These are phyloP conservation scores for Aegilops umbellulata DNA, from an alignment of 176 grass and related monocot genomes.

Conservation along the genomic window DNA sequence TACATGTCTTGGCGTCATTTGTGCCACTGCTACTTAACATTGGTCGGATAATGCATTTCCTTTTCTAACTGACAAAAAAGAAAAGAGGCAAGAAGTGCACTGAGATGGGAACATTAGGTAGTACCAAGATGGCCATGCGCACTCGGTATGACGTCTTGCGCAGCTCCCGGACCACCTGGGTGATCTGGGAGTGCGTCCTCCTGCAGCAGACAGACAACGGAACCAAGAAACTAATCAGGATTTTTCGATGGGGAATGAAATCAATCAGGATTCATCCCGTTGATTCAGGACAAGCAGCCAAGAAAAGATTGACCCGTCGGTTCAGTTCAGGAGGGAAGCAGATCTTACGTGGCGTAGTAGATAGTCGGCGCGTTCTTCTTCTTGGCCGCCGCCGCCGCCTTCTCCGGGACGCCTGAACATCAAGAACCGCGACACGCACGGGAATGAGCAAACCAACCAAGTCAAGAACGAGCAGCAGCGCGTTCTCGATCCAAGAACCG, in stretches of 20 bases:
- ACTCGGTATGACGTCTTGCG: slow-evolving; percentile 89
- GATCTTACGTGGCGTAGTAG: slow-evolving; percentile 83
- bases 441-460: slow-evolving; percentile 24
- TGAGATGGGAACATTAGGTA: slow-evolving; percentile 26
- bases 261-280: background rate
- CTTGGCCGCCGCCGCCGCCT: slow-evolving; percentile 51
- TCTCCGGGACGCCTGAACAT: slow-evolving; percentile 36
- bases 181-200: slow-evolving; percentile 99
- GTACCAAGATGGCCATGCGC: slow-evolving; percentile 85
- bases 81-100: background rate
- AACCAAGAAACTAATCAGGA: slow-evolving; percentile 19
- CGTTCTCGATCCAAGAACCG: slow-evolving; percentile 22
- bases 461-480: background rate
- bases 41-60: background rate
- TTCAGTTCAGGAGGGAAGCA: background rate
- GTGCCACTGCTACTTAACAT: background rate
- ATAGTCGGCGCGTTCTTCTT: slow-evolving; percentile 66
- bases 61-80: background rate
- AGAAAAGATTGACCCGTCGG: background rate
- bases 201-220: slow-evolving; percentile 47
- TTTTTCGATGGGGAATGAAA: background rate
- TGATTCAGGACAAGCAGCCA: background rate
- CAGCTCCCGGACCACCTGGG: slow-evolving; percentile 88
- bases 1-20: background rate
- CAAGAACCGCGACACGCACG: slow-evolving; percentile 21